Evolutionary conservation across 805 yeast species (phyloP), one percentile per base, ranked within the genome.

Genomic region (Candida oleophila): DNA sequence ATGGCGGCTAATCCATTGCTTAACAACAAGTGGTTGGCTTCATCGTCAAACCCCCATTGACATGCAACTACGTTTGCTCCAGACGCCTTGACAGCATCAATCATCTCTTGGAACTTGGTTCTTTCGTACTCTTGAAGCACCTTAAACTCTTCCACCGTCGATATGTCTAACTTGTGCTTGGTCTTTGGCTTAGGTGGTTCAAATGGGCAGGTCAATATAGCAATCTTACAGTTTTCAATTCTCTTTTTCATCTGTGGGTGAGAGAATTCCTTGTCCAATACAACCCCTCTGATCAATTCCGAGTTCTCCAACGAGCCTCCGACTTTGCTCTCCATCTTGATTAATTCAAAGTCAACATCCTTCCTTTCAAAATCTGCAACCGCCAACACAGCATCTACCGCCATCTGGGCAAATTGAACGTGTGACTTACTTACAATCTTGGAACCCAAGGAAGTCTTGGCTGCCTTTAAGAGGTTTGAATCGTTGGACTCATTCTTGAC

Each of bases 181-280:
- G 99, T 94, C 74, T 94, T 94, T 56, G 99, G 99, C 73, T 94
- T 94, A 59, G 99, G 99, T 36, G 99, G 99, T 75, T 94, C 99
- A 64, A 94, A 94, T 57, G 99, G 98, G 74, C 98, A 92, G 2
- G 99, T 94, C 63, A 94, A 77, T 55, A 94, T 92, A 42, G 98
- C 98, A 50, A 94, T 78, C 65, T 88, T 89, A 53, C 89, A 96
- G 66, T 90, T 86, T 43, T 67, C 62, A 40, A 92, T 78, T 45
- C 67, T 65, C 62, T 89, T 89, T 43, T 96, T 94, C 99, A 94
- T 94, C 70, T 94, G 99, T 3, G 98, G 97, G 68, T 94, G 99
- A 1, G 97, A 89, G 68, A 91, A 92, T 61, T 94, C 98, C 71
- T 94, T 94, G 68, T 94, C 99, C 49, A 94, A 75, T 38, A 94